A percentile compares a stretch with the other conserved stretches of the same genome.
Evolutionary conservation across 2,329 filamentous ascomycete species (phyloP).

Genomic region (Verticillium dahliae): DNA sequence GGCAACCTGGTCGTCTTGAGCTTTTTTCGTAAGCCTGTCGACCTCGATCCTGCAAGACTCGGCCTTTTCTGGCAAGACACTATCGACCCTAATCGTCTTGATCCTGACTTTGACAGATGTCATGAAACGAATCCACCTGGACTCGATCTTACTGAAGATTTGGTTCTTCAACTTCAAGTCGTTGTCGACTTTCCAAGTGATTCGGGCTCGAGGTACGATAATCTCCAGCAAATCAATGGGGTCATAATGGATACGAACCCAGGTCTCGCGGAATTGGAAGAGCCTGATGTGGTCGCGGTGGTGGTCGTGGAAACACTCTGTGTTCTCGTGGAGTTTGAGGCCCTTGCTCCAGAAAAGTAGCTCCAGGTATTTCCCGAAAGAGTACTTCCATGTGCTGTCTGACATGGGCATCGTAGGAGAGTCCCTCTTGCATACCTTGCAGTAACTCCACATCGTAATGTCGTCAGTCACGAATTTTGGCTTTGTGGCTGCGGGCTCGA

Average conservation of each 20-base stretch:
- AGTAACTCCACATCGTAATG: constrained; percentile 97
- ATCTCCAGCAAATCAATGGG: constrained; percentile 90
- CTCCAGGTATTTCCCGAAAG: constrained; percentile 97
- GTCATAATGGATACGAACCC: constrained; percentile 87
- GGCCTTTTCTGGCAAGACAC: constrained; percentile 78
- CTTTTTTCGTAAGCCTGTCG: constrained; percentile 68
- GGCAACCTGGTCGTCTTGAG: constrained; percentile 73
- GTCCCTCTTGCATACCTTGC: constrained; percentile 85
- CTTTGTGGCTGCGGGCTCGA: constrained; percentile 53
- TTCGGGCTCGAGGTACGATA: constrained; percentile 78
- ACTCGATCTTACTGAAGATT: constrained; percentile 73
- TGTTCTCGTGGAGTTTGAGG: constrained; percentile 63
- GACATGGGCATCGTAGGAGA: constrained; percentile 90
- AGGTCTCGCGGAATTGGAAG: constrained; percentile 81
- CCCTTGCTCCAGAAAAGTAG: constrained; percentile 92
- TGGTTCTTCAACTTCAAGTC: constrained; percentile 92
- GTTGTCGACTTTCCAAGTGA: constrained; percentile 97
- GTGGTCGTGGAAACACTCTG: constrained; percentile 80
- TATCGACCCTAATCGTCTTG: constrained; percentile 85
- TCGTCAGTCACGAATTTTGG: constrained; percentile 45
- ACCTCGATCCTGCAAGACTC: constrained; percentile 79
- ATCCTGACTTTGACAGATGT: constrained; percentile 76
- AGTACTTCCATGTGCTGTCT: constrained; percentile 93
- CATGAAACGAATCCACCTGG: constrained; percentile 82
- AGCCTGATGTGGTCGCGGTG: constrained; percentile 79